These are phyloP conservation scores for Strobilomyces dryophilus DNA, from an alignment of 768 basidiomycete genomes.

Conservation along the genomic window DNA sequence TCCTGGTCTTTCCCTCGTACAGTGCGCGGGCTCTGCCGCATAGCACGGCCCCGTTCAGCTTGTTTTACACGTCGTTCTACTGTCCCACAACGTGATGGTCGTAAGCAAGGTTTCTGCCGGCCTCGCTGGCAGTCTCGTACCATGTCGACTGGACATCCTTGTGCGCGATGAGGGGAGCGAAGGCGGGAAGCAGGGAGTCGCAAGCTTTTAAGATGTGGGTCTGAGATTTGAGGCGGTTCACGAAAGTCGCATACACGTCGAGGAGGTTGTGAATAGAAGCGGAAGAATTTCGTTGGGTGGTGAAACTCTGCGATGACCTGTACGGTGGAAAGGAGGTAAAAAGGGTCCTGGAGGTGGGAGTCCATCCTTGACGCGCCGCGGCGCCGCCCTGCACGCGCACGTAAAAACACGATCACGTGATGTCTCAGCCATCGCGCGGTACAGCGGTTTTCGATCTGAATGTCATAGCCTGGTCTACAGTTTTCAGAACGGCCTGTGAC, in stretches of 20 bases:
- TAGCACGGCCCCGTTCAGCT: too few relatives aligned
- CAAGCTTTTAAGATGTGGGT: conserved; percentile 2
- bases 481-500: too few relatives aligned
- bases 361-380: background rate
- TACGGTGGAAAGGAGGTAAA: conserved; percentile 39
- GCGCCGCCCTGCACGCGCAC: background rate
- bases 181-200: conserved; percentile 12
- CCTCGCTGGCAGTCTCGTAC: too few relatives aligned
- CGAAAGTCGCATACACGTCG: conserved; percentile 57
- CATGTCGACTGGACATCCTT: too few relatives aligned
- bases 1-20: too few relatives aligned
- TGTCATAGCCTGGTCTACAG: too few relatives aligned
- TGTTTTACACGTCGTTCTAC: too few relatives aligned
- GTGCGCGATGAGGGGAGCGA: conserved; percentile 31
- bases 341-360: conserved; percentile 11
- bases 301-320: conserved; percentile 46
- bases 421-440: background rate
- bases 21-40: too few relatives aligned
- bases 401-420: background rate
- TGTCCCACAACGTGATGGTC: too few relatives aligned
- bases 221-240: conserved; percentile 37
- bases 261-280: conserved; percentile 51
- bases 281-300: conserved; percentile 28
- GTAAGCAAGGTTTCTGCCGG: too few relatives aligned
- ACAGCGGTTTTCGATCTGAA: too few relatives aligned